A percentile compares a stretch with the other conserved stretches of the same genome.
Conservation (phyloP, 768 basidiomycete species). For the Russula virescens region DNA sequence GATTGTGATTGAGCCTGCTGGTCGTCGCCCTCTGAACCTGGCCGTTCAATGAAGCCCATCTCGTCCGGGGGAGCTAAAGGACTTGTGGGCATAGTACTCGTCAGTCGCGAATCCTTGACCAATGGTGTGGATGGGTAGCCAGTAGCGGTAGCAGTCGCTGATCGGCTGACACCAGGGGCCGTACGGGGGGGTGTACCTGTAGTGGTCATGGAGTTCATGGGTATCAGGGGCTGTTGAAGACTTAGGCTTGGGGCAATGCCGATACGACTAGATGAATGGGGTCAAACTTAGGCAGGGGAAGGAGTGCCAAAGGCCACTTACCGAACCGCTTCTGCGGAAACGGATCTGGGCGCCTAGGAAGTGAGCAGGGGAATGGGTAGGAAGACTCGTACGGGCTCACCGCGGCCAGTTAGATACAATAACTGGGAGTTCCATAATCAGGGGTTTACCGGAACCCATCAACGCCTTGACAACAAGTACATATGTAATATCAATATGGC, state of each 20-base stretch:
- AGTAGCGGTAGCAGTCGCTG: slow-evolving; percentile 7
- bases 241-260: slow-evolving; percentile 41
- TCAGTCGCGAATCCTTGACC: slow-evolving; percentile 12
- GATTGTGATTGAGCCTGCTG: slow-evolving; percentile 3
- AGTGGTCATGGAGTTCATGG: slow-evolving; percentile 7
- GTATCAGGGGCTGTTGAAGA: slow-evolving; percentile 21
- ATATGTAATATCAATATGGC: slow-evolving; percentile 85
- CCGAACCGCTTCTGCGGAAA: slow-evolving; percentile 67
- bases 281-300: neutral
- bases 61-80: slow-evolving; percentile 10
- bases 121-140: slow-evolving; percentile 2
- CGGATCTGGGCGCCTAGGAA: slow-evolving; percentile 40
- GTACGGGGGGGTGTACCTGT: slow-evolving; percentile 12
- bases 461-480: slow-evolving; percentile 70
- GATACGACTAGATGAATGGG: slow-evolving; percentile 38
- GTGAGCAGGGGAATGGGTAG: slow-evolving; percentile 1
- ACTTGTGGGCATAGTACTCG: slow-evolving; percentile 4
- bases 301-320: slow-evolving; percentile 12
- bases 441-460: slow-evolving; percentile 57
- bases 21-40: slow-evolving; percentile 18
- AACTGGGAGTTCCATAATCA: slow-evolving; percentile 71
- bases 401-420: slow-evolving; percentile 84
- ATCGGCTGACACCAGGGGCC: neutral
- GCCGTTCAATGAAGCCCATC: slow-evolving; percentile 17
- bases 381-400: slow-evolving; percentile 36